Evolutionary conservation across 192 early-diverging fungal species (phyloP), one percentile per base, ranked within the genome.

Genomic region (Gryganskiella cystojenkinii): DNA sequence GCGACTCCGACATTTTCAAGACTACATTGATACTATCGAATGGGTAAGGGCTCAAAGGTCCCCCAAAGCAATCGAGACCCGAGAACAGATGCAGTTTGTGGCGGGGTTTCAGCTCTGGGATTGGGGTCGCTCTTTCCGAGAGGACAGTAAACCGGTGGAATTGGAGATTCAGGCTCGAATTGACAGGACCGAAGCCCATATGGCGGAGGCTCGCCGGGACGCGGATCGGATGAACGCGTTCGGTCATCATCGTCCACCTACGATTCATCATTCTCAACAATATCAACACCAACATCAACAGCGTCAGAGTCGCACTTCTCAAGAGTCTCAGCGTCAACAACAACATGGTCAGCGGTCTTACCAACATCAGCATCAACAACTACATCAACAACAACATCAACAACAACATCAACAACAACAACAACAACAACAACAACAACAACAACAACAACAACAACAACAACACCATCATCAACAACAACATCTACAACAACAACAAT

Each of bases 41-140:
- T 80, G 80, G 61, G 82, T 93, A 10, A 69, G 92, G 45, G 61
- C 79, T 25, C 82, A 90, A 9, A 70, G 92, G 42, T 88, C 86
- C 31, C 79, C 86, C 17, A 93, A 92, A 60, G 90, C 91, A 3
- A 91, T 93, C 46, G 92, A 93, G 66, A 93, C 92, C 10, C 72
- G 71, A 60, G 72, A 79, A n/a, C 91, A 93, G 56, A 89, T 84
- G 11, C 49, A 67, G 24, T 74, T 83, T 63, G 78, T 71, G 6
- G 52, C 53, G 42, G 64, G 63, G 31, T 71, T 63, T 25, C 61
- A 78, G 10, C 55, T 68, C n/a, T 78, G 74, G 74, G 47, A 37
- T 0, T 20, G 50, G 15, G 66, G 66, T 24, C 65, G 73, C 25
- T 13, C 25, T 1, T 50, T 31, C 17, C 59, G 73, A 5, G 33